Conservation (phyloP, 1,284 basidiomycete species). For the Paramarasmius palmivorus region DNA sequence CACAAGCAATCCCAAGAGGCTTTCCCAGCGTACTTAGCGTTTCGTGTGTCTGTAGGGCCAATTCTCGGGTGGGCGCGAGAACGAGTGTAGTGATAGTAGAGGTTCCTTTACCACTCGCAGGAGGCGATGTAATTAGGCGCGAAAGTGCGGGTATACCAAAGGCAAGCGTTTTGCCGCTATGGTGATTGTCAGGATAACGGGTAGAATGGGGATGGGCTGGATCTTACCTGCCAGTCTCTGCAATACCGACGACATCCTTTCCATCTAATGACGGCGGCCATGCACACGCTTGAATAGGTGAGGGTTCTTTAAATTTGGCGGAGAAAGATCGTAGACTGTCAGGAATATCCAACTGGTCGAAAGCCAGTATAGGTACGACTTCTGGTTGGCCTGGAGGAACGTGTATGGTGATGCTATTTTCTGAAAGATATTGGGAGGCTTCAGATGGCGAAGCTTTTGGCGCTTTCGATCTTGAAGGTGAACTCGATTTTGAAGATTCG, state of each 20-base stretch:
- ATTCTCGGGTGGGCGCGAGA: slow-evolving; percentile 91
- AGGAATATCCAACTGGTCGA: slow-evolving; percentile 75
- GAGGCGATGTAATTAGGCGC: slow-evolving; percentile 52
- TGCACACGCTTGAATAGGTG: slow-evolving; percentile 94
- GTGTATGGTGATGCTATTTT: slow-evolving; percentile 77
- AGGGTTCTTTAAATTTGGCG: slow-evolving; percentile 79
- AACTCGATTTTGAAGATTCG: slow-evolving; percentile 2
- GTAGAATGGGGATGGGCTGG: too few relatives aligned
- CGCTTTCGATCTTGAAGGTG: slow-evolving; percentile 11
- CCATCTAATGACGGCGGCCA: slow-evolving; percentile 90
- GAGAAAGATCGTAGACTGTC: slow-evolving; percentile 65
- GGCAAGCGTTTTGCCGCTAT: slow-evolving; percentile 92
- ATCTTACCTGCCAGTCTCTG: slow-evolving; percentile 89
- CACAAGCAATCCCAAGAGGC: slow-evolving; percentile 74
- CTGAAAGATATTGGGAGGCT: slow-evolving; percentile 64
- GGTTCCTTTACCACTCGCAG: slow-evolving; percentile 27
- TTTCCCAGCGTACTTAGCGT: slow-evolving; percentile 80
- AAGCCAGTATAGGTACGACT: slow-evolving; percentile 76
- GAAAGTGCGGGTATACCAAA: slow-evolving; percentile 92
- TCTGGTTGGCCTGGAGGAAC: slow-evolving; percentile 42
- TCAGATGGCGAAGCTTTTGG: slow-evolving; percentile 35
- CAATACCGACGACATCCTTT: slow-evolving; percentile 92
- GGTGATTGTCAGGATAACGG: too few relatives aligned
- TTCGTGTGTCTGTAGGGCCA: slow-evolving; percentile 93
- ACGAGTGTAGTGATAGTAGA: slow-evolving; percentile 76